These are phyloP conservation scores for Talaromyces atroroseus DNA, from an alignment of 2,329 filamentous ascomycete genomes.

Conservation along the genomic window DNA sequence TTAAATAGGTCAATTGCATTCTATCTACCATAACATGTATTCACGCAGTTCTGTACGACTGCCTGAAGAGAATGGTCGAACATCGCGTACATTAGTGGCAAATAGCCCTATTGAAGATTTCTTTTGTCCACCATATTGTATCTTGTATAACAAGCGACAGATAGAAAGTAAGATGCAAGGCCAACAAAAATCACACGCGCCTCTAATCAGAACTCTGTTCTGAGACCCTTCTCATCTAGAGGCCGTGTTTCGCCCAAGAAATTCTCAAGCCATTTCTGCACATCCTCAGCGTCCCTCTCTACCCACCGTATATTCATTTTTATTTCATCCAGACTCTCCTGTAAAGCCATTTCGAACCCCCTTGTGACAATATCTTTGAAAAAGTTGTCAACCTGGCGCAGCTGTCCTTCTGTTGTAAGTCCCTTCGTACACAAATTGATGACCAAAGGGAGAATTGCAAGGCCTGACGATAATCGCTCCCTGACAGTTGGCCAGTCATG, in stretches of 20 bases:
- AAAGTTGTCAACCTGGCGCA: not conserved
- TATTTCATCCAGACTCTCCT: not conserved
- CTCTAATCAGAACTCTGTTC: slow-evolving; percentile 60
- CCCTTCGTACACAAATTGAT: not conserved
- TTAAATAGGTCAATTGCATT: not conserved
- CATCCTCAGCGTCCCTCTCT: not conserved
- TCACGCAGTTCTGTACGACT: too few relatives aligned
- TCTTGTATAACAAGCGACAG: too few relatives aligned
- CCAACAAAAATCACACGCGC: slow-evolving; percentile 9
- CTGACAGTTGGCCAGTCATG: not conserved
- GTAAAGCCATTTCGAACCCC: not conserved
- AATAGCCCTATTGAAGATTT: too few relatives aligned
- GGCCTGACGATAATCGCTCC: not conserved
- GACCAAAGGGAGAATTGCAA: not conserved
- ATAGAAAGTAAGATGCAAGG: slow-evolving; percentile 47
- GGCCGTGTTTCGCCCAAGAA: not conserved
- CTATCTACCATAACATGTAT: not conserved
- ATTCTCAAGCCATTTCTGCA: not conserved
- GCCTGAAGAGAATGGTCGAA: too few relatives aligned
- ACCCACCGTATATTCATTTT: not conserved
- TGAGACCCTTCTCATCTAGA: not conserved
- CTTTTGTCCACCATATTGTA: too few relatives aligned
- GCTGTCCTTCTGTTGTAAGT: not conserved
- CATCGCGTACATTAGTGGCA: too few relatives aligned
- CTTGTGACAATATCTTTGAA: not conserved